Conservation (phyloP, 805 yeast genomes). For the Kazachstania kunashirensis region DNA sequence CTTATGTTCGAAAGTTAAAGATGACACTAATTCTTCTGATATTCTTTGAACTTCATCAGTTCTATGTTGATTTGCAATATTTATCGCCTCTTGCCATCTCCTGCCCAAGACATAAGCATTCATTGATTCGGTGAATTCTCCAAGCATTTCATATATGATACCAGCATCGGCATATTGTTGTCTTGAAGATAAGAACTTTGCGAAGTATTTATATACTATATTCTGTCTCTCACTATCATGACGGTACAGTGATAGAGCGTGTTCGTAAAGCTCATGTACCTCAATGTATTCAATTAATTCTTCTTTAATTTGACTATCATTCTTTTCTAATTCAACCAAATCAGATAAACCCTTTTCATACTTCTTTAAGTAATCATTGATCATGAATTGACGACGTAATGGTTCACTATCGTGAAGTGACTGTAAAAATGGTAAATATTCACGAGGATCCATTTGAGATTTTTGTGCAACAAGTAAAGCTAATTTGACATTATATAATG, state of each 20-base stretch:
- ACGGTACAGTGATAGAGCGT: conserved; percentile 55
- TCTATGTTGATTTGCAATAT: conserved; percentile 40
- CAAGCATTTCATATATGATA: conserved; percentile 61
- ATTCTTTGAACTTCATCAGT: conserved; percentile 35
- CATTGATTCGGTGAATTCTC: conserved; percentile 48
- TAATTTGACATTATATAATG: conserved; percentile 71
- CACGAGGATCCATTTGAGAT: conserved; percentile 96
- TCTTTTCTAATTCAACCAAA: conserved; percentile 40
- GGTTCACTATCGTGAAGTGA: conserved; percentile 59
- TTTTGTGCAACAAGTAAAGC: conserved; percentile 85
- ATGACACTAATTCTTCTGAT: conserved; percentile 50
- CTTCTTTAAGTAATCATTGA: conserved; percentile 69
- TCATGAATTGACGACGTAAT: conserved; percentile 58
- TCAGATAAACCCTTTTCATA: conserved; percentile 60
- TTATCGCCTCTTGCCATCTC: conserved; percentile 77
- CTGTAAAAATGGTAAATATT: conserved; percentile 86
- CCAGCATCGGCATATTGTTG: conserved; percentile 70
- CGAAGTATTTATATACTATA: conserved; percentile 49
- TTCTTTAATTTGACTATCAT: conserved; percentile 30
- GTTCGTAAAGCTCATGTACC: conserved; percentile 57
- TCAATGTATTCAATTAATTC: conserved; percentile 65
- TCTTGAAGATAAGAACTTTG: conserved; percentile 45
- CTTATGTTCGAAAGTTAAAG: conserved; percentile 57
- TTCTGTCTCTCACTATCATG: conserved; percentile 47
- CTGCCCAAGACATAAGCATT: conserved; percentile 60